A percentile compares a stretch with the other conserved stretches of the same genome.
These are phyloP conservation scores for Wickerhamiella domercqiae DNA, from an alignment of 805 yeast species.

Conservation along the genomic window DNA sequence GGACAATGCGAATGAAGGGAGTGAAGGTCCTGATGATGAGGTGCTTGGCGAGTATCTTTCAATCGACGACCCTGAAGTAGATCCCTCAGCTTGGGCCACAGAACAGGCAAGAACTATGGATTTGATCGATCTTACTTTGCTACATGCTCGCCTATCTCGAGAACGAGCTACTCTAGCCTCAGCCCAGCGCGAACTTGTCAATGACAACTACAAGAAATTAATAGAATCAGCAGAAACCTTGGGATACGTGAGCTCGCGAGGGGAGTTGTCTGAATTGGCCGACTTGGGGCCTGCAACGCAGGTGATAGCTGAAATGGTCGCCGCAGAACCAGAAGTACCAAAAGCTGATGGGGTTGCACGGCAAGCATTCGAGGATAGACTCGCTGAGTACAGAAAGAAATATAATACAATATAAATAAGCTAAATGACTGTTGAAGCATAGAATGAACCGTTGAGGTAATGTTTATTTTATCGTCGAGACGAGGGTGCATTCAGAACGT, in stretches of 20 bases:
- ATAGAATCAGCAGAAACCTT: conserved; percentile 24
- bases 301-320: conserved; percentile 6
- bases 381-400: not conserved
- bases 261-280: conserved; percentile 14
- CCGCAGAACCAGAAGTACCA: not conserved
- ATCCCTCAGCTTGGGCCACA: conserved; percentile 11
- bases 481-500: not conserved
- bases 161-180: conserved; percentile 23
- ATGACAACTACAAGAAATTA: conserved; percentile 26
- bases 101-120: conserved; percentile 12
- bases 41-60: conserved; percentile 4
- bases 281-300: conserved; percentile 6
- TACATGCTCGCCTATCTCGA: conserved; percentile 17
- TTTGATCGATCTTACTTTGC: conserved; percentile 16
- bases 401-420: not conserved
- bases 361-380: not conserved
- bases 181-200: conserved; percentile 27
- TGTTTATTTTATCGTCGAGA: not conserved
- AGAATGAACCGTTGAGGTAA: not conserved
- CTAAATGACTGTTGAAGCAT: conserved; percentile 1
- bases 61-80: conserved; percentile 15
- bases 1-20: too few relatives aligned
- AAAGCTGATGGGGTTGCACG: not conserved
- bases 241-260: conserved; percentile 16
- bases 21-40: not conserved